Percentiles rank a stretch among this genome's conserved stretches.
Evolutionary conservation across 2,329 filamentous ascomycete genomes (phyloP).

Genomic region (Sclerotinia spermophila): DNA sequence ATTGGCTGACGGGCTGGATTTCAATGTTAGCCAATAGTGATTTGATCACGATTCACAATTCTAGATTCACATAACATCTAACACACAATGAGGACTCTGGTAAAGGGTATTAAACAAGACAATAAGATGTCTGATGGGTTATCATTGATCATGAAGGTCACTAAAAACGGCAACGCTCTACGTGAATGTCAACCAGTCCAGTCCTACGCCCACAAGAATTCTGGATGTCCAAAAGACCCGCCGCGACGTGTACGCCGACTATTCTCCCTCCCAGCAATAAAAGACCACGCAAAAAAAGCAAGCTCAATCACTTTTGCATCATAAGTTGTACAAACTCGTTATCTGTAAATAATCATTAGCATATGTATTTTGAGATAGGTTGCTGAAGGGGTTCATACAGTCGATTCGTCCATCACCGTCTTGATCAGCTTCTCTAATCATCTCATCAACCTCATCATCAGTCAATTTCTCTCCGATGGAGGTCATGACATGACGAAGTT

Average conservation of each 20-base stretch:
- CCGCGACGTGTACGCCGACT: slow-evolving; percentile 13
- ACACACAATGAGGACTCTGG: not conserved
- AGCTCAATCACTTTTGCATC: slow-evolving; percentile 72
- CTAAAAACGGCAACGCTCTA: slow-evolving; percentile 14
- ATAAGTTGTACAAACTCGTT: slow-evolving; percentile 93
- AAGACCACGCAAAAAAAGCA: slow-evolving; percentile 21
- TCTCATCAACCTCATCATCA: slow-evolving; percentile 87
- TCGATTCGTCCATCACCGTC: slow-evolving; percentile 86
- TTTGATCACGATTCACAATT: not conserved
- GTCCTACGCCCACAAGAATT: slow-evolving; percentile 10
- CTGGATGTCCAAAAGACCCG: slow-evolving; percentile 15
- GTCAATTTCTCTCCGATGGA: slow-evolving; percentile 89
- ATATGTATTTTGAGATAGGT: slow-evolving; percentile 20
- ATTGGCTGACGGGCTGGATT: not conserved
- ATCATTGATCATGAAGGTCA: slow-evolving; percentile 14
- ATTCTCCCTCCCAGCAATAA: slow-evolving; percentile 15
- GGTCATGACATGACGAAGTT: slow-evolving; percentile 87
- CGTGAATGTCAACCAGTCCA: slow-evolving; percentile 13
- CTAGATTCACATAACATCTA: not conserved
- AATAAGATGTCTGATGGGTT: not conserved
- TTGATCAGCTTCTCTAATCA: slow-evolving; percentile 89
- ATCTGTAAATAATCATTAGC: slow-evolving; percentile 49
- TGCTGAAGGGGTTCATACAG: slow-evolving; percentile 55
- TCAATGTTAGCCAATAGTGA: not conserved
- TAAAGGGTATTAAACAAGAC: slow-evolving; percentile 16